These are phyloP conservation scores for Chrysosphaeria jannelii DNA, from an alignment of 2,329 filamentous ascomycete species.

Conservation along the genomic window DNA sequence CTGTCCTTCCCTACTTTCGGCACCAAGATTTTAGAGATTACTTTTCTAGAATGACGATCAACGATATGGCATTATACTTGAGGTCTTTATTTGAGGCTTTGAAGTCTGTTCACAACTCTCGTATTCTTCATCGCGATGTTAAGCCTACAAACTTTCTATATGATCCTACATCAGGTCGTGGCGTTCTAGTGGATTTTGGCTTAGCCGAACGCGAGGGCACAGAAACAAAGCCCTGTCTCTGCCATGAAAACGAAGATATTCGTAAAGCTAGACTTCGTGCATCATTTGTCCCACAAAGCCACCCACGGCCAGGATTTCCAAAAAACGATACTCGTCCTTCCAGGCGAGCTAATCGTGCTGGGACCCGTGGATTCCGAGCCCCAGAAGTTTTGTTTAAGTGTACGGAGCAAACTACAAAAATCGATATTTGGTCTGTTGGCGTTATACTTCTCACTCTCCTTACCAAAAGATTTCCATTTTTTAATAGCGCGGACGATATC, in stretches of 20 bases:
- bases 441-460: constrained; percentile 94
- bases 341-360: constrained; percentile 73
- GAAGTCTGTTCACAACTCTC: constrained; percentile 48
- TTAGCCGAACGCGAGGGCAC: constrained; percentile 60
- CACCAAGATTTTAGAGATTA: constrained; percentile 88
- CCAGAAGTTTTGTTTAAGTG: constrained; percentile 95
- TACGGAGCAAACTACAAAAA: constrained; percentile 73
- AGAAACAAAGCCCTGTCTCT: constrained; percentile 57
- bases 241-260: constrained; percentile 30
- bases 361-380: constrained; percentile 81
- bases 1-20: constrained; percentile 80
- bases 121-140: constrained; percentile 81
- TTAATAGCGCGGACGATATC: constrained; percentile 94
- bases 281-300: constrained; percentile 18
- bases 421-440: constrained; percentile 90
- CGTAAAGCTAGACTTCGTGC: constrained; percentile 27
- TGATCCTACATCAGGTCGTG: constrained; percentile 47
- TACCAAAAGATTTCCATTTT: constrained; percentile 82
- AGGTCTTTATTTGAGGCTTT: constrained; percentile 66
- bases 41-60: constrained; percentile 65
- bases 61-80: constrained; percentile 74
- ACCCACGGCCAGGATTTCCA: constrained; percentile 35
- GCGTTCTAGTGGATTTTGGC: constrained; percentile 97
- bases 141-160: constrained; percentile 97
- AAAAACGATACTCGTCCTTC: constrained; percentile 73